These are phyloP conservation scores for Knoxia roxburghii DNA, from an alignment of 257 asterid genomes.

Conservation along the genomic window DNA sequence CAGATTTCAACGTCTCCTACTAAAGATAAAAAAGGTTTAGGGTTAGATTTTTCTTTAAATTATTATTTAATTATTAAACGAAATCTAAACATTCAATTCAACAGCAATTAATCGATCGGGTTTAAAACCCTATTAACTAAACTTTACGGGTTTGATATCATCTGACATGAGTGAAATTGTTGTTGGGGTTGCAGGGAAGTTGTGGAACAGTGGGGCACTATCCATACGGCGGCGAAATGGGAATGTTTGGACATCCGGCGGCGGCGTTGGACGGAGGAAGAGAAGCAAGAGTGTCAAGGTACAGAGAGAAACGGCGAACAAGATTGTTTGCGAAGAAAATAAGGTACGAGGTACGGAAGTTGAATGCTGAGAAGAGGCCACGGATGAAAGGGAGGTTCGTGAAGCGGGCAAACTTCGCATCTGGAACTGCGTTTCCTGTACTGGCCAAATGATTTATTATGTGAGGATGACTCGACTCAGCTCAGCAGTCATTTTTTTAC, in stretches of 20 bases:
- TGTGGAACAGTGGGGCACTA: slow-evolving; percentile 42
- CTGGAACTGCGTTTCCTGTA: slow-evolving; percentile 32
- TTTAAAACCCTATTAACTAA: too few relatives aligned
- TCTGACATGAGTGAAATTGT: not conserved
- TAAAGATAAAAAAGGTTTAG: too few relatives aligned
- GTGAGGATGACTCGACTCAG: not conserved
- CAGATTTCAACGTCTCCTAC: too few relatives aligned
- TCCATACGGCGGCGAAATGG: slow-evolving; percentile 40
- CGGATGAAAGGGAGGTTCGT: slow-evolving; percentile 96
- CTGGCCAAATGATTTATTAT: slow-evolving; percentile 26
- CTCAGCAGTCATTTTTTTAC: not conserved
- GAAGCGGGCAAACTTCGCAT: slow-evolving; percentile 53
- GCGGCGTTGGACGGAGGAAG: slow-evolving; percentile 51
- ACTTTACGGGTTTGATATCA: too few relatives aligned
- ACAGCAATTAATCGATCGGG: too few relatives aligned
- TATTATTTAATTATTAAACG: too few relatives aligned
- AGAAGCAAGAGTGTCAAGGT: slow-evolving; percentile 82
- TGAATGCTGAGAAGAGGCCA: slow-evolving; percentile 96
- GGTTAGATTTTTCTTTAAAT: too few relatives aligned
- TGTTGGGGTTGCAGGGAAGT: slow-evolving; percentile 32
- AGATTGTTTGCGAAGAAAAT: slow-evolving; percentile 90
- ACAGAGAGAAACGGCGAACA: slow-evolving; percentile 74
- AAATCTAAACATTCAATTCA: too few relatives aligned
- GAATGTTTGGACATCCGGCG: slow-evolving; percentile 28
- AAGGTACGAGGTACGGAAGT: slow-evolving; percentile 83